A percentile compares a stretch with the other conserved stretches of the same genome.
Evolutionary conservation across 2,329 filamentous ascomycete genomes (phyloP).

Genomic region (Ophioceras dolichostomum): DNA sequence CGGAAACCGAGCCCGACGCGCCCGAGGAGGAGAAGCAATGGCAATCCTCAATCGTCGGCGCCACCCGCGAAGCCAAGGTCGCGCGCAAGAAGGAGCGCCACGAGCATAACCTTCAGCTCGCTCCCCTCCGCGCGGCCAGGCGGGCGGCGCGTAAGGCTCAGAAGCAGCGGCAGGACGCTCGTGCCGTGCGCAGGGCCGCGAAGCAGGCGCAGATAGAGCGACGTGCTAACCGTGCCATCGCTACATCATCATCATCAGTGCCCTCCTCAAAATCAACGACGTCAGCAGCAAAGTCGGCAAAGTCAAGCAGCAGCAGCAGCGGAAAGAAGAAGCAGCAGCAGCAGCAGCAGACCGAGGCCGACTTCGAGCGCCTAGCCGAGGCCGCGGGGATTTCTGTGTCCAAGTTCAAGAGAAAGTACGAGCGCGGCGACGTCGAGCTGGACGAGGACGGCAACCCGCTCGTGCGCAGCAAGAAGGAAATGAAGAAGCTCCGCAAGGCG

Average conservation of each 20-base stretch:
- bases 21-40: too few species aligned
- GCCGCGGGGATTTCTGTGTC: constrained; percentile 57
- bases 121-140: constrained; percentile 6
- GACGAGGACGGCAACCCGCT: constrained; percentile 52
- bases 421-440: constrained; percentile 61
- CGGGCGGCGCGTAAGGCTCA: constrained; percentile 15
- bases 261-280: too few species aligned
- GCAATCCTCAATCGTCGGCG: constrained; percentile 3
- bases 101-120: constrained; percentile 11
- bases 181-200: constrained; percentile 27
- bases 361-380: constrained; percentile 48
- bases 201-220: constrained; percentile 23
- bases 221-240: constrained; percentile 13
- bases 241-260: too few species aligned
- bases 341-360: constrained; percentile 38
- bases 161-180: constrained; percentile 12
- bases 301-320: constrained; percentile 4
- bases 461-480: constrained; percentile 41
- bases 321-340: constrained; percentile 24
- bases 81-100: constrained; percentile 16
- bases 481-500: constrained; percentile 19
- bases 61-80: constrained; percentile 13
- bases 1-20: background rate
- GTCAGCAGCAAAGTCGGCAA: constrained; percentile 11
- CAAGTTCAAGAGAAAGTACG: constrained; percentile 70